Percentiles rank a stretch among this genome's conserved stretches.
Evolutionary conservation across 176 grass and related monocot genomes (phyloP).

Genomic region (Urochloa ruziziensis): DNA sequence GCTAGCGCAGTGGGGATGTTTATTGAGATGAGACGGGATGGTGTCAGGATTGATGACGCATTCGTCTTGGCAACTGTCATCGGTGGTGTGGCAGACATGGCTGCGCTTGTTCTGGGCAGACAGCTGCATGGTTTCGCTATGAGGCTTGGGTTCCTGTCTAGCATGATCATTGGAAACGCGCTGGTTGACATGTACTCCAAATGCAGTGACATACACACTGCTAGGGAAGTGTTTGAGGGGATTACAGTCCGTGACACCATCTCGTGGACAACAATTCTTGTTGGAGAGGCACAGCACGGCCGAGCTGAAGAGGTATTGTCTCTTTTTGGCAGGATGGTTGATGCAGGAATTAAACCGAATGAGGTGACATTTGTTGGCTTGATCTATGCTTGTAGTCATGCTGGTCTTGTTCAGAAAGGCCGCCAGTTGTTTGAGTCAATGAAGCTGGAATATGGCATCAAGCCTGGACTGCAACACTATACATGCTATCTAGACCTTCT

Average conservation of each 20-base stretch:
- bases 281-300: conserved; percentile 86
- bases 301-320: conserved; percentile 44
- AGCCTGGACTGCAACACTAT: conserved; percentile 74
- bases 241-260: conserved; percentile 49
- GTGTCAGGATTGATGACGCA: conserved; percentile 57
- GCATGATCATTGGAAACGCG: conserved; percentile 63
- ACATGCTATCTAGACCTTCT: conserved; percentile 93
- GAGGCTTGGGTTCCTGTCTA: conserved; percentile 55
- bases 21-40: conserved; percentile 64
- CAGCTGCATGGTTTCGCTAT: conserved; percentile 64
- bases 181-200: conserved; percentile 94
- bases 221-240: conserved; percentile 73
- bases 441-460: conserved; percentile 59
- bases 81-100: conserved; percentile 52
- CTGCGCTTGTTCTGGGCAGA: conserved; percentile 47
- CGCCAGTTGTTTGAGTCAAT: conserved; percentile 73
- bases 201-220: conserved; percentile 79
- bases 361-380: conserved; percentile 84
- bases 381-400: conserved; percentile 93
- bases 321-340: conserved; percentile 69
- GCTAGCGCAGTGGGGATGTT: conserved; percentile 48
- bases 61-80: conserved; percentile 53
- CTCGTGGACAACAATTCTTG: conserved; percentile 87
- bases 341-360: conserved; percentile 68
- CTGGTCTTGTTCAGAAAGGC: conserved; percentile 81